Conservation (phyloP, 805 yeast genomes). For the Suhomyces vadensis region DNA sequence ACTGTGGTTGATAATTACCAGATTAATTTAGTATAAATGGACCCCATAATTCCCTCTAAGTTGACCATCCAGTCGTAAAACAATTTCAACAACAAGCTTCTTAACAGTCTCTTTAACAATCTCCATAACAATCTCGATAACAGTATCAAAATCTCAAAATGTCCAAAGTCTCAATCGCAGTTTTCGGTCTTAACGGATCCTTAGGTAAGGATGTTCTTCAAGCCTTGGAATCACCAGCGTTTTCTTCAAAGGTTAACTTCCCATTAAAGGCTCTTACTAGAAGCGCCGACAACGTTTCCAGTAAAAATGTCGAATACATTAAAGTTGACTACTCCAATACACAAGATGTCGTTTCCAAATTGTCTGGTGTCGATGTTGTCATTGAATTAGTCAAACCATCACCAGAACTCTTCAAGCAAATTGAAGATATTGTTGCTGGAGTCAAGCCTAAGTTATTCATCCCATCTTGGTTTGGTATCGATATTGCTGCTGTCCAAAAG, state of each 20-base stretch:
- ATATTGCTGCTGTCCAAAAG: constrained; percentile 28
- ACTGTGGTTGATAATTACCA: no score
- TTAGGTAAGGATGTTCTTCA: constrained; percentile 50
- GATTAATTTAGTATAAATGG: no score
- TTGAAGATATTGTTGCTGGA: constrained; percentile 40
- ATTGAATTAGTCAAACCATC: constrained; percentile 43
- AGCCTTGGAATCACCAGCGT: constrained; percentile 45
- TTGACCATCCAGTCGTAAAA: no score
- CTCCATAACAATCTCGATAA: no score
- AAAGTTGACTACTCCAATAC: constrained; percentile 29
- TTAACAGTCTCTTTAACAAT: no score
- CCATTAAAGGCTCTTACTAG: constrained; percentile 58
- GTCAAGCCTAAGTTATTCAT: constrained; percentile 53
- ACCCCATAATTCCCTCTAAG: no score
- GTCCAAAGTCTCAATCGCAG: constrained; percentile 38
- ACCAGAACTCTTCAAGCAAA: constrained; percentile 30
- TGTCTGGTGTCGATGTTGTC: constrained; percentile 52
- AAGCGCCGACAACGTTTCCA: constrained; percentile 22
- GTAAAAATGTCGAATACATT: constrained; percentile 42
- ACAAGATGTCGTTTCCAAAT: constrained; percentile 34
- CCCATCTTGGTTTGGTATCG: constrained; percentile 63
- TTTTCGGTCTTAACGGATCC: constrained; percentile 54
- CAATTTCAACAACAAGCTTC: no score
- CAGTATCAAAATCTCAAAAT: no score
- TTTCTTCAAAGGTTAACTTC: constrained; percentile 40